Evolutionary conservation across 768 basidiomycete species (phyloP), one percentile per base, ranked within the genome.

Genomic region (Phlebiopsis gigantea): DNA sequence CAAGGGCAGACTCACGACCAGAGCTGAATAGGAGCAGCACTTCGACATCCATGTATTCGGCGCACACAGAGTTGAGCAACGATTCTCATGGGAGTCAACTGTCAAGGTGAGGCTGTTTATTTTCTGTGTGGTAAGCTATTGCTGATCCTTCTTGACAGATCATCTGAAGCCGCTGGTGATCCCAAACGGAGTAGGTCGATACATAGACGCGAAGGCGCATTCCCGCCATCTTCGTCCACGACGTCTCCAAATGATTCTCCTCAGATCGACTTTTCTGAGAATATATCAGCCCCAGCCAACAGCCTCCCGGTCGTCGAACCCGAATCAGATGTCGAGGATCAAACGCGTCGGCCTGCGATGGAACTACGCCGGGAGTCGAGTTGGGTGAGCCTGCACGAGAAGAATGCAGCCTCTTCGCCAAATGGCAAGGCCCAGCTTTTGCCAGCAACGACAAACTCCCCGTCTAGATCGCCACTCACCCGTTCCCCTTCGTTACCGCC

Each of bases 181-280:
- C 15, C 47, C 5, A 57, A 57, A 42, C 53, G 60, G 6, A 51
- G 57, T 2, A 47, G 25, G 21, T 59, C 66, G 24, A 60, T 65
- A 46, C 77, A 77, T 55, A 58, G 68, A 29, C 71, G 88, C 42
- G 87, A 90, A 74, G 86, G 84, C 53, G 88, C 87, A 5, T 86
- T 85, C 63, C 73, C 81, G 49, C 81, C 80, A 0, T 50, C 60
- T 53, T 46, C 62, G 1, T 55, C 63, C 43, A 58, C 22, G 14
- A 54, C 47, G 28, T 48, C 59, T 2, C 49, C 48, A 19, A 41
- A 30, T 19, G 46, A 39, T 25, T 54, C 53, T 5, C 48, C 58
- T 14, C 26, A 29, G 4, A 48, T 56, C 24, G 42, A 30, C n/a
- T 17, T 4, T 15, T n/a, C 4, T 21, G 28, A 15, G 5, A 15